These are phyloP conservation scores for Sarcodon sp. DNA, from an alignment of 768 basidiomycete species.

Conservation along the genomic window DNA sequence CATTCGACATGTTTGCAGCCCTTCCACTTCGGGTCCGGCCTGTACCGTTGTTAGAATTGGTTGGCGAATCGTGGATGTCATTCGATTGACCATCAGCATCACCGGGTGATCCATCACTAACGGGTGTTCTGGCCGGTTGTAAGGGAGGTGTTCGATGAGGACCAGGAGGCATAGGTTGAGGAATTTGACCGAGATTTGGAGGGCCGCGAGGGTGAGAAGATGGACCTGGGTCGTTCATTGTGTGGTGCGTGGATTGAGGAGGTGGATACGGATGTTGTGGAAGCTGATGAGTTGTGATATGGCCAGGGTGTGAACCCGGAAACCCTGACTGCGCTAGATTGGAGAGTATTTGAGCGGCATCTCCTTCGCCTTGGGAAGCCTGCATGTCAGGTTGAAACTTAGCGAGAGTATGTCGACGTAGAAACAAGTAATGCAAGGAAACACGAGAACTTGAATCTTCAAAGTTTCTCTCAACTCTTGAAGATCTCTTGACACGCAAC, in stretches of 20 bases:
- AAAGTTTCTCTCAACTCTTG: too few species aligned
- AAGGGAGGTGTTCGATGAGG: neutral
- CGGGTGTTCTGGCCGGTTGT: constrained; percentile 3
- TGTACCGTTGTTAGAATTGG: constrained; percentile 3
- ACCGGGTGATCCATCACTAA: constrained; percentile 2
- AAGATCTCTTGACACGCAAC: too few species aligned
- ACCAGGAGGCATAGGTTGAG: constrained; percentile 1
- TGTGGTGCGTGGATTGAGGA: constrained; percentile 4
- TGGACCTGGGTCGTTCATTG: constrained; percentile 14
- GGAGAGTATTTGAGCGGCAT: neutral
- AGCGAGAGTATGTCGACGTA: too few species aligned
- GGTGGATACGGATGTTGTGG: constrained; percentile 7
- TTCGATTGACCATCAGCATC: constrained; percentile 2
- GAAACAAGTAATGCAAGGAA: too few species aligned
- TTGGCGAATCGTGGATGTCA: constrained; percentile 4
- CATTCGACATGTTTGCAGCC: constrained; percentile 18
- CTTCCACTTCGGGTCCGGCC: constrained; percentile 12
- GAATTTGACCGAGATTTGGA: constrained; percentile 13
- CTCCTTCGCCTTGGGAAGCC: neutral
- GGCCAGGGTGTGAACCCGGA: constrained; percentile 5
- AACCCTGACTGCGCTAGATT: neutral
- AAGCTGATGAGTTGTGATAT: constrained; percentile 8
- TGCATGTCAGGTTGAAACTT: too few species aligned
- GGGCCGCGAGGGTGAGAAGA: constrained; percentile 17
- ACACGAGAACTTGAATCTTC: too few species aligned